These are phyloP conservation scores for Aspergillus nomiae DNA, from an alignment of 2,329 filamentous ascomycete genomes.

Conservation along the genomic window DNA sequence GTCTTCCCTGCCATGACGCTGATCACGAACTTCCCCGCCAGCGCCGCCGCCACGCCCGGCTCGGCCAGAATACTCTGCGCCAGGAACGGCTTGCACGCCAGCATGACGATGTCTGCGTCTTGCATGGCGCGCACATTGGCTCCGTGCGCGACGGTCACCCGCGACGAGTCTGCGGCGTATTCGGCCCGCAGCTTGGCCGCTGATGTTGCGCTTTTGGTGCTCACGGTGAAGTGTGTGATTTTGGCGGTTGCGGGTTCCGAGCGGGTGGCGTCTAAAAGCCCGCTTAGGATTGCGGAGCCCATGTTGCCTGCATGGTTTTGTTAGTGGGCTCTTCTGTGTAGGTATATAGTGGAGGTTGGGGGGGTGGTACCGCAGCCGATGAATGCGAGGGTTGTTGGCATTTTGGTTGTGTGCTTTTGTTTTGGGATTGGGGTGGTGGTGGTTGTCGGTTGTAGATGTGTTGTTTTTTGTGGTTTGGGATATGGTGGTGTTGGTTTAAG, in stretches of 20 bases:
- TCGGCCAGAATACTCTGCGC: conserved; percentile 41
- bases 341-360: not conserved
- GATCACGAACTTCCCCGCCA: conserved; percentile 51
- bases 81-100: conserved; percentile 51
- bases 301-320: conserved; percentile 33
- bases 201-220: conserved; percentile 41
- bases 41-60: conserved; percentile 38
- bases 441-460: not conserved
- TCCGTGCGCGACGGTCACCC: conserved; percentile 34
- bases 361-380: conserved; percentile 22
- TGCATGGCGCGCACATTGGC: conserved; percentile 38
- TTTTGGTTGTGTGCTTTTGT: not conserved
- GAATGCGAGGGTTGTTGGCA: conserved; percentile 15
- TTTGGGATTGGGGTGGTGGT: not conserved
- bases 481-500: not conserved
- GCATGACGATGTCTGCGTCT: conserved; percentile 44
- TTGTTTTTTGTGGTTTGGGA: not conserved
- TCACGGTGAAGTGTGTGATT: conserved; percentile 39
- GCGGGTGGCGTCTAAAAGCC: conserved; percentile 31
- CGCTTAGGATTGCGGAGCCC: conserved; percentile 40
- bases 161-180: conserved; percentile 31
- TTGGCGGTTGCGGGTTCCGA: not conserved
- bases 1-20: conserved; percentile 54
- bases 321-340: not conserved
- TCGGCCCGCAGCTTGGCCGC: conserved; percentile 31